phyloP scores from a whole-genome alignment of 1,284 basidiomycete species.

The Ceratobasidium sp. region DNA sequence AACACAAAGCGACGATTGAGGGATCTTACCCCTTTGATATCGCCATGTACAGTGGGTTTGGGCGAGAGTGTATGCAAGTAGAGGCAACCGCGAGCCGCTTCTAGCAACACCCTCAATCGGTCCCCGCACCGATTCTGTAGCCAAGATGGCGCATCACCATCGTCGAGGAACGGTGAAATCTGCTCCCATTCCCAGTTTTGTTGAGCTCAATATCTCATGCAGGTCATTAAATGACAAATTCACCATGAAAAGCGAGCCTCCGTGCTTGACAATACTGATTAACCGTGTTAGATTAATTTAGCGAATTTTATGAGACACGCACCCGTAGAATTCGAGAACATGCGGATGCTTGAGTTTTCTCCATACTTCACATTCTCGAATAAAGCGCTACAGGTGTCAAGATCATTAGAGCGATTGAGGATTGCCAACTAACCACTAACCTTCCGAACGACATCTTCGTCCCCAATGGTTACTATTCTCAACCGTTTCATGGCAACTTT shows the following conservation, averaged over 20 bases:
- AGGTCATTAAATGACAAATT: not conserved
- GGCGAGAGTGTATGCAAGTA: constrained; percentile 22
- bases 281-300: not conserved
- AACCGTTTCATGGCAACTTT: constrained; percentile 31
- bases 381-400: not conserved
- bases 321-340: constrained; percentile 33
- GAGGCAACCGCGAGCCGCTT: constrained; percentile 18
- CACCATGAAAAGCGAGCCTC: constrained; percentile 27
- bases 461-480: constrained; percentile 23
- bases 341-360: constrained; percentile 21
- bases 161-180: constrained; percentile 31
- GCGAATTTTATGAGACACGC: not conserved
- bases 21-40: constrained; percentile 13
- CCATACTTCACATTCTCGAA: constrained; percentile 28
- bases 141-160: constrained; percentile 26
- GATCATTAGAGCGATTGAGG: not conserved
- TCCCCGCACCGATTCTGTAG: constrained; percentile 1
- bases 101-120: constrained; percentile 8
- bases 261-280: constrained; percentile 13
- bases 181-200: not conserved
- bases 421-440: not conserved
- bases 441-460: constrained; percentile 22
- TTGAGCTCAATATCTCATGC: not conserved
- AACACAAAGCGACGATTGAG: not conserved
- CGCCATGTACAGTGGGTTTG: constrained; percentile 27